Evolutionary conservation across 2,329 filamentous ascomycete genomes (phyloP), one percentile per base, ranked within the genome.

Genomic region (Aspergillus texensis): DNA sequence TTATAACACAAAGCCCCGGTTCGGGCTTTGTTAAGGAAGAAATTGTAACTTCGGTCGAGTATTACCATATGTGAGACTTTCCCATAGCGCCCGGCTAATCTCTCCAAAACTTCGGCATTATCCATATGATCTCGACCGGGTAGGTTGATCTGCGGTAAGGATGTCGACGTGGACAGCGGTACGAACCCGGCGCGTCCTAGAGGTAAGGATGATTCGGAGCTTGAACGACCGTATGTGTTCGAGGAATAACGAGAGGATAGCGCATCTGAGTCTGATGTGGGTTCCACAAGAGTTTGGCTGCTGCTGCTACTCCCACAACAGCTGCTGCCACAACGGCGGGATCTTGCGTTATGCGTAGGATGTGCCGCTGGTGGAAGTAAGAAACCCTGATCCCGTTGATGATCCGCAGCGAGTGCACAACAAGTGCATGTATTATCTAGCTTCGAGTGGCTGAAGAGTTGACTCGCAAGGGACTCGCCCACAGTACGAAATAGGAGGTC

Each of bases 11-110:
- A 66, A 0, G 74, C 79, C 9, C 70, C 79, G 8, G 74, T 74
- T 16, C 66, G 67, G 14, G 70, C 62, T 45, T 72, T 70, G 56
- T 77, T 80, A 19, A 81, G 68, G 61, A 80, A 81, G 63, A 81
- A 77, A 6, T 66, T 72, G 61, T 81, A 81, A 55, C 75, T 79
- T 9, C 67, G 74, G 52, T 81, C 79, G 1, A 80, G 73, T n/a
- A 81, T 74, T 2, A 78, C 78, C 79, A 80, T 81, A 61, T 81
- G 77, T 6, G 79, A 79, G 1, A 79, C 76, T 19, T 73, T 71
- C 8, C 79, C 78, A 63, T 80, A 76, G 12, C 68, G 65, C 5
- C 67, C 68, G 2, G 77, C 71, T 1, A 81, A 70, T 14, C 24
- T 24, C 24, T 53, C 54, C 8, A 62, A 26, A 8, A 58, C 41